A percentile compares a stretch with the other conserved stretches of the same genome.
Evolutionary conservation across 352 stramenopile species (phyloP).

Genomic region (Phytopythium sindhum): DNA sequence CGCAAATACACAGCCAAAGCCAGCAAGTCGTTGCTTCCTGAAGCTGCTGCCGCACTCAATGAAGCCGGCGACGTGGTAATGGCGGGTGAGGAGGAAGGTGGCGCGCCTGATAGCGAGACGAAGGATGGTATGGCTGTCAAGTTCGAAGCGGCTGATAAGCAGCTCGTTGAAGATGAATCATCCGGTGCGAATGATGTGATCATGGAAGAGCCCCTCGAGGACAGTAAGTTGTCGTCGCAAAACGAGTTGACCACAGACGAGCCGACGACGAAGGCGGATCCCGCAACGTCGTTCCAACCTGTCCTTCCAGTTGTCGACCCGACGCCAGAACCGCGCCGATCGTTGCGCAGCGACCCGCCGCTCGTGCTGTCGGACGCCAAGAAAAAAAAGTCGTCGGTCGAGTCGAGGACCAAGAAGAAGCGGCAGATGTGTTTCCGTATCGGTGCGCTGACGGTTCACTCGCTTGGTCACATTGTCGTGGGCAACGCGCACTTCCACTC

Average conservation of each 20-base stretch:
- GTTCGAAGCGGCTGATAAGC: neutral
- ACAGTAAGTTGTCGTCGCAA: too few relatives aligned
- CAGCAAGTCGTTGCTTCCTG: neutral
- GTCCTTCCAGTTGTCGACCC: conserved; percentile 52
- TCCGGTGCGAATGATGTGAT: neutral
- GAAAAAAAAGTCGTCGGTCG: conserved; percentile 50
- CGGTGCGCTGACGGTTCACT: conserved; percentile 78
- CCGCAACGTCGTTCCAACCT: conserved; percentile 7
- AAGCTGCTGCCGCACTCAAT: neutral
- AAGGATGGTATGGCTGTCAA: neutral
- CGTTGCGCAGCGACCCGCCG: conserved; percentile 43
- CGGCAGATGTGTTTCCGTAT: conserved; percentile 62
- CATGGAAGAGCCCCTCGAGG: neutral
- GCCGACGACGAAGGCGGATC: neutral
- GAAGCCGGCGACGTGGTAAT: neutral
- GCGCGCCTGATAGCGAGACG: neutral
- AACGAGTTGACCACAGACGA: neutral
- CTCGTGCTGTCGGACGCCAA: conserved; percentile 52
- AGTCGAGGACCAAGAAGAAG: conserved; percentile 38
- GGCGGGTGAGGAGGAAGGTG: neutral
- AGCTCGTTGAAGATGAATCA: neutral
- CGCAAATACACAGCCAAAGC: conserved; percentile 12
- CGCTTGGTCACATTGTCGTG: conserved; percentile 75
- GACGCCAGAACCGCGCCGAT: conserved; percentile 31
- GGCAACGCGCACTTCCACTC: conserved; percentile 85